phyloP scores from a whole-genome alignment of 2,329 filamentous ascomycete species.

The Fusarium sterilihyphosum region DNA sequence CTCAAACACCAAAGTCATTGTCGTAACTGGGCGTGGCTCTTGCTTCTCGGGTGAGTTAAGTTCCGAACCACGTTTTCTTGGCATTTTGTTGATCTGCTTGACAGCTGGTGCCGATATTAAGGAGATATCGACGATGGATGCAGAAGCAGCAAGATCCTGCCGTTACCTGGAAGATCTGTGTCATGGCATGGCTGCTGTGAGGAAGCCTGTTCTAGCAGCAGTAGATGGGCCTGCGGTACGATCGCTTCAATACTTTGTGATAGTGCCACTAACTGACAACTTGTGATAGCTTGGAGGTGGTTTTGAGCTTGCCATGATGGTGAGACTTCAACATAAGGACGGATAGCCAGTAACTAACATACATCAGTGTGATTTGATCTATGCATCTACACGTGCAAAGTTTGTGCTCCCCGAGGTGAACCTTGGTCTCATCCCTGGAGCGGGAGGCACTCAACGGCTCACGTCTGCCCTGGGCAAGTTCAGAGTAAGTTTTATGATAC shows the following conservation, averaged over 20 bases:
- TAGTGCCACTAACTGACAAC: neutral
- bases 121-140: slow-evolving; percentile 44
- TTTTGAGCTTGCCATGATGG: slow-evolving; percentile 56
- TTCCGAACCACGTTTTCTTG: neutral
- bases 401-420: slow-evolving; percentile 51
- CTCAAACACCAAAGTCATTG: slow-evolving; percentile 46
- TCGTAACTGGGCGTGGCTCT: slow-evolving; percentile 49
- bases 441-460: slow-evolving; percentile 51
- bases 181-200: slow-evolving; percentile 37
- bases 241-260: neutral
- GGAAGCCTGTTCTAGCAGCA: slow-evolving; percentile 57
- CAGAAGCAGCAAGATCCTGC: slow-evolving; percentile 34
- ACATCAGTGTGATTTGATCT: slow-evolving; percentile 50
- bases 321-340: slow-evolving; percentile 28
- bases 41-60: slow-evolving; percentile 36
- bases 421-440: slow-evolving; percentile 51
- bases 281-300: slow-evolving; percentile 54
- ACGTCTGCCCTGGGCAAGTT: slow-evolving; percentile 50
- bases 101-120: slow-evolving; percentile 45
- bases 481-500: slow-evolving; percentile 41
- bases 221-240: slow-evolving; percentile 45
- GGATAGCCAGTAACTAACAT: neutral
- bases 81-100: neutral
- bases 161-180: slow-evolving; percentile 52
- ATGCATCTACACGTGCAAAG: slow-evolving; percentile 45